Conservation (phyloP, 805 yeast genomes). For the Metschnikowia chrysomelidarum region DNA sequence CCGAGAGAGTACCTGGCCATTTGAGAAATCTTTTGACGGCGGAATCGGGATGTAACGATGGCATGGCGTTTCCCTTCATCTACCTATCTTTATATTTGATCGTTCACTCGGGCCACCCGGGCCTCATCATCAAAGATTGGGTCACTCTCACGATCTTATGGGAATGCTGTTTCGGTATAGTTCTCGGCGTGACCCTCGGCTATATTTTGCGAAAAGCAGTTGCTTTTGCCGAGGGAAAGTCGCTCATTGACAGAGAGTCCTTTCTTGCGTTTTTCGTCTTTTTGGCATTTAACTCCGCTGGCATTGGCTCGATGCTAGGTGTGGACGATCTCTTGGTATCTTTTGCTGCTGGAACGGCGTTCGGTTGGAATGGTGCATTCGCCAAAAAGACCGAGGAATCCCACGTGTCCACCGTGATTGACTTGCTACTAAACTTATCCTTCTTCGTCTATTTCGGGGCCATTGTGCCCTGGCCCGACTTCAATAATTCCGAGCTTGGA, state of each 20-base stretch:
- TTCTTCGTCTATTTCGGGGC: conserved; percentile 91
- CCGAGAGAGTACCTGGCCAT: conserved; percentile 90
- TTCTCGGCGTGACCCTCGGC: conserved; percentile 74
- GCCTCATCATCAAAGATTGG: conserved; percentile 78
- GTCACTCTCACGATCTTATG: conserved; percentile 70
- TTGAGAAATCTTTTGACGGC: conserved; percentile 79
- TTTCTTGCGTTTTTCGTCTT: conserved; percentile 82
- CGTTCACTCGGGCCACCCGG: conserved; percentile 60
- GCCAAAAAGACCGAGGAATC: conserved; percentile 78
- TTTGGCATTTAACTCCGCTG: conserved; percentile 81
- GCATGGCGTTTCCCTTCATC: conserved; percentile 93
- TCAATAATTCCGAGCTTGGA: conserved; percentile 61
- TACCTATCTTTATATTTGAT: conserved; percentile 66
- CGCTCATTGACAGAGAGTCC: conserved; percentile 82
- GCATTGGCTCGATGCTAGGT: conserved; percentile 83
- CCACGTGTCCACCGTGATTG: conserved; percentile 88
- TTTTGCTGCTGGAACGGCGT: conserved; percentile 91
- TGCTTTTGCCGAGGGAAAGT: conserved; percentile 65
- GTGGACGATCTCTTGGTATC: conserved; percentile 86
- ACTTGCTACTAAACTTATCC: conserved; percentile 75
- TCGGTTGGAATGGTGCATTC: conserved; percentile 92
- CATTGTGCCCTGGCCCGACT: conserved; percentile 83
- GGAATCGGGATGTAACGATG: conserved; percentile 90
- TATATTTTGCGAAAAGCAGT: conserved; percentile 67
- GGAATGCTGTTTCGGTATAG: conserved; percentile 77